A percentile compares a stretch with the other conserved stretches of the same genome.
These are phyloP conservation scores for Croton setiger DNA, from an alignment of 441 rosid genomes.

Conservation along the genomic window DNA sequence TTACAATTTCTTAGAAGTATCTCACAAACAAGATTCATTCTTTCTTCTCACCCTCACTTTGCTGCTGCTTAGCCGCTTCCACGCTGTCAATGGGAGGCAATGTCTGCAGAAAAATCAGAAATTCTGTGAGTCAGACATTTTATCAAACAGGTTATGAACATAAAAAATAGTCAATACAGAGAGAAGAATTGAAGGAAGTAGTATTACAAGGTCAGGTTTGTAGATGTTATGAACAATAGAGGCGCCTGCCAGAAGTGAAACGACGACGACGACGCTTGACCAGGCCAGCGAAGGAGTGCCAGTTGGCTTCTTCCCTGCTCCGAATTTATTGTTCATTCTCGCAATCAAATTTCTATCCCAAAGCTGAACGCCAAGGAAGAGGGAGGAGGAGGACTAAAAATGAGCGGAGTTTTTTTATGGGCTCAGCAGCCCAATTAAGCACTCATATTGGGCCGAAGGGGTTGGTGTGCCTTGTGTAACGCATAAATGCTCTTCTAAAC, in stretches of 20 bases:
- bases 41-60: background rate
- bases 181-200: background rate
- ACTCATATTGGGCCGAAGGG: background rate
- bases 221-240: constrained; percentile 64
- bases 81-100: constrained; percentile 44
- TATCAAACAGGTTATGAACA: constrained; percentile 17
- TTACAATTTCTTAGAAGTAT: background rate
- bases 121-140: background rate
- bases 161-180: too few species aligned
- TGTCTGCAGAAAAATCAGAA: constrained; percentile 36
- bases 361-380: background rate
- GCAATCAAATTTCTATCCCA: background rate
- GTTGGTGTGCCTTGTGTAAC: too few species aligned
- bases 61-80: constrained; percentile 29
- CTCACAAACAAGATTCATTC: background rate
- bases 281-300: constrained; percentile 64
- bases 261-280: constrained; percentile 56
- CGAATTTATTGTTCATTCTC: constrained; percentile 45
- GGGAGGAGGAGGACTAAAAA: background rate
- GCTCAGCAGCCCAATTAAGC: background rate
- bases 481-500: too few species aligned
- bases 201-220: constrained; percentile 50
- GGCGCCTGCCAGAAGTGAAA: constrained; percentile 65
- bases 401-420: background rate
- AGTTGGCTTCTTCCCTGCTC: constrained; percentile 48